Conservation (phyloP, 2,329 filamentous ascomycete genomes). For the Xylariaceae sp. region DNA sequence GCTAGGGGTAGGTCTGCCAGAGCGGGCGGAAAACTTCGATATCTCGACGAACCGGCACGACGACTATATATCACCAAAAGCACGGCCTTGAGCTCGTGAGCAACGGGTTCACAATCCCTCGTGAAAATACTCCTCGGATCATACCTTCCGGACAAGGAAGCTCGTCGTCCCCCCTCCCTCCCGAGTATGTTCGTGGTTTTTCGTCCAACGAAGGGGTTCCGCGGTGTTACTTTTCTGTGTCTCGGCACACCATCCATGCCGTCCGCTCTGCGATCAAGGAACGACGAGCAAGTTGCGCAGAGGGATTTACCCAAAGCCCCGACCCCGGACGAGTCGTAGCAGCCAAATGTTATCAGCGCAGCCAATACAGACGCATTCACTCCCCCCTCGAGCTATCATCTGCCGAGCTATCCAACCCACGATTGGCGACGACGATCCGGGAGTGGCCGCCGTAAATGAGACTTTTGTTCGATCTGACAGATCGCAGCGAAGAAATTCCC, state of each 20-base stretch:
- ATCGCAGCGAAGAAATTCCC: background rate
- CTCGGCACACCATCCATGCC: background rate
- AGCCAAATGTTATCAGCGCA: conserved; percentile 2
- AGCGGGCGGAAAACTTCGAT: background rate
- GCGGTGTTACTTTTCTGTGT: background rate
- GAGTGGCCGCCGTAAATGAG: conserved; percentile 12
- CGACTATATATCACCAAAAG: background rate
- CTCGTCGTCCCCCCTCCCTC: background rate
- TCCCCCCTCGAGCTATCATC: conserved; percentile 15
- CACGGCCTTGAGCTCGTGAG: background rate
- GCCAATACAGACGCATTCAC: conserved; percentile 12
- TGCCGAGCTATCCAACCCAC: conserved; percentile 5
- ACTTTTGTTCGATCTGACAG: background rate
- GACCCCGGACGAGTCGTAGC: conserved; percentile 20
- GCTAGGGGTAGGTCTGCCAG: background rate
- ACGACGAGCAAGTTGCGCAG: background rate
- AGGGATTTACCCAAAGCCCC: conserved; percentile 24
- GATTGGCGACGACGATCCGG: conserved; percentile 17
- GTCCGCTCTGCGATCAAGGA: conserved; percentile 4
- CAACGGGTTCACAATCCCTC: background rate
- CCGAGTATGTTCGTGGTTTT: background rate
- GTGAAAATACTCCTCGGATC: background rate
- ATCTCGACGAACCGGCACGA: conserved; percentile 3
- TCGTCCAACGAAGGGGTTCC: background rate
- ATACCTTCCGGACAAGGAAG: conserved; percentile 1